Percentiles rank a stretch among this genome's conserved stretches.
phyloP scores from a whole-genome alignment of 805 yeast genomes.

The Pichia kluyveri region DNA sequence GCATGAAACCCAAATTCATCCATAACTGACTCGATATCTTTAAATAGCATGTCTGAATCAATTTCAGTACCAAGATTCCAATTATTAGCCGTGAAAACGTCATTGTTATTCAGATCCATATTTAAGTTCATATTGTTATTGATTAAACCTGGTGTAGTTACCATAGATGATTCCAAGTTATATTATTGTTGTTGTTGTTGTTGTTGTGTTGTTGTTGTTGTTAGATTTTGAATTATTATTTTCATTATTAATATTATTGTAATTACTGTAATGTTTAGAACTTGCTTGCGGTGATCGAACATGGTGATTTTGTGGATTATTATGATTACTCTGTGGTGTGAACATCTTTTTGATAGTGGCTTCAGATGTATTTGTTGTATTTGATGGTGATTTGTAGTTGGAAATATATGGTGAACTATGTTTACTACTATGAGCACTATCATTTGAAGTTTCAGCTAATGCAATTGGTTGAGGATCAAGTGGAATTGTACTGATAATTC shows the following conservation, averaged over 20 bases:
- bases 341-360: slow-evolving; percentile 1
- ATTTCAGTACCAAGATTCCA: slow-evolving; percentile 31
- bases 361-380: background rate
- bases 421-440: slow-evolving; percentile 8
- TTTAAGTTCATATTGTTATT: background rate
- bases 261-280: too few species aligned
- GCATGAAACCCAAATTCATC: slow-evolving; percentile 87
- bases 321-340: slow-evolving; percentile 7
- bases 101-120: background rate
- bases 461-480: slow-evolving; percentile 75
- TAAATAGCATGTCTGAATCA: slow-evolving; percentile 56
- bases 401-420: slow-evolving; percentile 11
- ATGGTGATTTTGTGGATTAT: background rate
- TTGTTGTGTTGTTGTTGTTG: too few species aligned
- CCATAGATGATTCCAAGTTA: background rate
- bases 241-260: too few species aligned
- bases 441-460: slow-evolving; percentile 17
- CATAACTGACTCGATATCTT: slow-evolving; percentile 83
- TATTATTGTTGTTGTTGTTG: too few species aligned
- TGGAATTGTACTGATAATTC: slow-evolving; percentile 70
- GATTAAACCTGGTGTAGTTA: background rate
- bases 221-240: background rate
- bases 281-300: background rate
- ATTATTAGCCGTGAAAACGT: slow-evolving; percentile 24
- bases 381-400: slow-evolving; percentile 9